These are phyloP conservation scores for Flaveria ramosissima DNA, from an alignment of 129 eudicot genomes.

Conservation along the genomic window DNA sequence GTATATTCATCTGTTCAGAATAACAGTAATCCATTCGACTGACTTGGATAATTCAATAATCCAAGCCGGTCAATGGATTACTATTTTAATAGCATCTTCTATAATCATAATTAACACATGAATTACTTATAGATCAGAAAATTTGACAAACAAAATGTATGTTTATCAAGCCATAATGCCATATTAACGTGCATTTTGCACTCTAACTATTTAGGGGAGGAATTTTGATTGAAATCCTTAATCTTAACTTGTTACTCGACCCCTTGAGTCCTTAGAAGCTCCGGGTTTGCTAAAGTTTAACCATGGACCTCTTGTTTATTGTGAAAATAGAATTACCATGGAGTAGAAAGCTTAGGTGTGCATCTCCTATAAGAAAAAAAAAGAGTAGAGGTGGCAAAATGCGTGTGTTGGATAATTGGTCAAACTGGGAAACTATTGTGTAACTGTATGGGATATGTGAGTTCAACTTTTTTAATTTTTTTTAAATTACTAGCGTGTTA, in stretches of 20 bases:
- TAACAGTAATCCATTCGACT: not conserved
- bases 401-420: not conserved
- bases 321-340: not conserved
- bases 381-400: not conserved
- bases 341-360: conserved; percentile 10
- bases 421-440: not conserved
- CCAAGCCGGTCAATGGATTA: not conserved
- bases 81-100: not conserved
- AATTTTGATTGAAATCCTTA: not conserved
- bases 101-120: not conserved
- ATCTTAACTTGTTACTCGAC: not conserved
- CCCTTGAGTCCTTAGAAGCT: not conserved
- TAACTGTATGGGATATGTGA: too few species aligned
- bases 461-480: not conserved
- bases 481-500: not conserved
- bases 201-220: not conserved
- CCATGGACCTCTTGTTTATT: not conserved
- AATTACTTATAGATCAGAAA: not conserved
- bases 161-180: not conserved
- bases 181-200: not conserved
- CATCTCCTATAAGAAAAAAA: not conserved
- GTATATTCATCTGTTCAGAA: not conserved
- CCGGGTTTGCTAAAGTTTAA: not conserved
- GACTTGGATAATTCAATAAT: too few species aligned
- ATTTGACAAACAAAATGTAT: not conserved